phyloP scores from a whole-genome alignment of 352 stramenopile genomes.

The Pythium brachiatum region DNA sequence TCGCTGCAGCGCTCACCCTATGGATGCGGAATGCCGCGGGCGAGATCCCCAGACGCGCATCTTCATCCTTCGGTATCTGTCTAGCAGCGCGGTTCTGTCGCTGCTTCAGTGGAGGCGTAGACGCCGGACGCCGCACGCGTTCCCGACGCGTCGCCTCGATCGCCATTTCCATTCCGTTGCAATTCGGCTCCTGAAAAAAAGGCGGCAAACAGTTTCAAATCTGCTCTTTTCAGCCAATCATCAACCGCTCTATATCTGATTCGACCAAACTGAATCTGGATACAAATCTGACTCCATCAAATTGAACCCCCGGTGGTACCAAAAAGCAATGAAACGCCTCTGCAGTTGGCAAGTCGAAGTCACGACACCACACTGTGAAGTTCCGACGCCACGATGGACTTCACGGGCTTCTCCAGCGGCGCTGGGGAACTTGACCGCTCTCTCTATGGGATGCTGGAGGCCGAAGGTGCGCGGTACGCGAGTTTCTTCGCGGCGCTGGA shows the following conservation, averaged over 20 bases:
- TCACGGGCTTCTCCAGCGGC: slow-evolving; percentile 8
- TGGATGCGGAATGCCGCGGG: slow-evolving; percentile 36
- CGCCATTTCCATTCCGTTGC: not conserved
- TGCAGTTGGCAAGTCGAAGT: not conserved
- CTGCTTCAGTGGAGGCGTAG: not conserved
- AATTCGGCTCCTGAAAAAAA: slow-evolving; percentile 11
- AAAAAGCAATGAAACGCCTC: not conserved
- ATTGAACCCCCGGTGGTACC: not conserved
- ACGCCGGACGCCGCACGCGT: not conserved
- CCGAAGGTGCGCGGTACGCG: slow-evolving; percentile 52
- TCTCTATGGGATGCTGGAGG: slow-evolving; percentile 65
- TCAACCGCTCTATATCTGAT: not conserved
- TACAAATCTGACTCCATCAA: not conserved
- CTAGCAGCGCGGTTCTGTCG: not conserved
- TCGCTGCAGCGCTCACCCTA: slow-evolving; percentile 33
- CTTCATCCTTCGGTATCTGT: not conserved
- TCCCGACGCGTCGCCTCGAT: not conserved
- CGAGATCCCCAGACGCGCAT: not conserved
- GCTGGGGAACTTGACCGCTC: slow-evolving; percentile 19
- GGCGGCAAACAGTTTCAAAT: slow-evolving; percentile 20
- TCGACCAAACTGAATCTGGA: slow-evolving; percentile 8
- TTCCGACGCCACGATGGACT: slow-evolving; percentile 9
- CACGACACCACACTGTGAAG: no score
- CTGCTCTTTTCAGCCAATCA: slow-evolving; percentile 11
- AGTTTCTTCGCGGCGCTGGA: slow-evolving; percentile 60